A percentile compares a stretch with the other conserved stretches of the same genome.
Evolutionary conservation across 805 yeast species (phyloP).

Genomic region (Priceomyces medius): DNA sequence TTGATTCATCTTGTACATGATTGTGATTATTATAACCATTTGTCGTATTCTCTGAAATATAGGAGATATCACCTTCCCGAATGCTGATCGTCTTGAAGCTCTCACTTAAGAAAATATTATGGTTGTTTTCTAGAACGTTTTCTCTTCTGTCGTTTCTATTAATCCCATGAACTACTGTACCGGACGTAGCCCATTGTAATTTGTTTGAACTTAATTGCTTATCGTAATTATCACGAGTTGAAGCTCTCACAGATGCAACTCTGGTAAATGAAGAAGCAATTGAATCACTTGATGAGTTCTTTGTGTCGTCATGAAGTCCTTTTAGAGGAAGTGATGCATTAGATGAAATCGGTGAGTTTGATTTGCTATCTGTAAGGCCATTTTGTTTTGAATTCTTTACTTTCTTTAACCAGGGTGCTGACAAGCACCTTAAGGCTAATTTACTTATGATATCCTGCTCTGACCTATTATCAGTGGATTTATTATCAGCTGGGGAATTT

Average conservation of each 20-base stretch:
- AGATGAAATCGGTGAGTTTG: not conserved
- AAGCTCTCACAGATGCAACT: slow-evolving; percentile 37
- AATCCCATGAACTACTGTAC: not conserved
- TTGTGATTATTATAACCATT: too few species aligned
- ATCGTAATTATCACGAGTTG: slow-evolving; percentile 35
- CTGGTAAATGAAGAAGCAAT: slow-evolving; percentile 25
- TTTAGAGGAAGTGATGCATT: not conserved
- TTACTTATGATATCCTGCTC: slow-evolving; percentile 25
- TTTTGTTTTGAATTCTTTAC: not conserved
- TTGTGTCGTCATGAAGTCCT: not conserved
- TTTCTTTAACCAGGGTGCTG: slow-evolving; percentile 32
- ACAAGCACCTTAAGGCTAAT: slow-evolving; percentile 33
- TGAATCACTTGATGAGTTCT: slow-evolving; percentile 19
- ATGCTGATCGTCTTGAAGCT: not conserved
- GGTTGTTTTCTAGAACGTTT: slow-evolving; percentile 22
- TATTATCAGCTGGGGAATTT: slow-evolving; percentile 16
- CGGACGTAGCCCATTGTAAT: not conserved
- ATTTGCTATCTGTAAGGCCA: not conserved
- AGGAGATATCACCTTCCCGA: too few species aligned
- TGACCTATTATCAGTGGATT: not conserved
- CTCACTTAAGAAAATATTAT: slow-evolving; percentile 24
- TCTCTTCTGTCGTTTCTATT: slow-evolving; percentile 13
- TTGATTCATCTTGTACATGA: too few species aligned
- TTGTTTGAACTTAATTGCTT: slow-evolving; percentile 20
- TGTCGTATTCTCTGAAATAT: too few species aligned